phyloP scores from a whole-genome alignment of 352 stramenopile species.

The Pseudoperonospora humuli region DNA sequence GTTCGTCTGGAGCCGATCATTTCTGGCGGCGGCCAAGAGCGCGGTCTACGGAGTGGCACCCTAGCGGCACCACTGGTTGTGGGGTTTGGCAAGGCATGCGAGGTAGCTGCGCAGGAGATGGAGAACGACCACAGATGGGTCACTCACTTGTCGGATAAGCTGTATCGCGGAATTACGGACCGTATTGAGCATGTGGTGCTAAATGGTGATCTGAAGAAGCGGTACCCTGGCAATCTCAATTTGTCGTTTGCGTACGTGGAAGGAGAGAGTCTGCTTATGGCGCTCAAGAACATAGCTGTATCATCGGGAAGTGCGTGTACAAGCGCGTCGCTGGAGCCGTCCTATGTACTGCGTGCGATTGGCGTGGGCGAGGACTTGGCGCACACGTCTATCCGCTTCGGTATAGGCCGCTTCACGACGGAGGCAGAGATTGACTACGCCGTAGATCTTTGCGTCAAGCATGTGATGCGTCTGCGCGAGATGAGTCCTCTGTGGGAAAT shows the following conservation, averaged over 20 bases:
- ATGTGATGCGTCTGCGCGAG: constrained; percentile 95
- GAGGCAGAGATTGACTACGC: constrained; percentile 97
- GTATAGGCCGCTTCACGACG: constrained; percentile 97
- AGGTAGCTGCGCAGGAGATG: constrained; percentile 93
- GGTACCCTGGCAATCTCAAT: constrained; percentile 97
- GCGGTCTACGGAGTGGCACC: constrained; percentile 91
- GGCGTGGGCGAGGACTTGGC: constrained; percentile 98
- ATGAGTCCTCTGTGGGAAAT: constrained; percentile 99
- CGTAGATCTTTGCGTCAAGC: constrained; percentile 89
- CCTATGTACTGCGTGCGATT: constrained; percentile 97
- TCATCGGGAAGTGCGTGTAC: constrained; percentile 96
- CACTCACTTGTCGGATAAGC: constrained; percentile 90
- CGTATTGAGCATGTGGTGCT: constrained; percentile 90
- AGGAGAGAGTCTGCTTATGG: constrained; percentile 98
- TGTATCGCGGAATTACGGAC: constrained; percentile 83
- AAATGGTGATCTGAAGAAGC: constrained; percentile 92
- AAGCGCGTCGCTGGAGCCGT: constrained; percentile 95
- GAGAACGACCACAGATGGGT: constrained; percentile 93
- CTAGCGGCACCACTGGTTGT: constrained; percentile 70
- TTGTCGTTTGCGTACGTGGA: constrained; percentile 99
- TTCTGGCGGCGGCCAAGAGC: constrained; percentile 96
- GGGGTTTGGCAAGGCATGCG: constrained; percentile 88
- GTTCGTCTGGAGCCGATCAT: constrained; percentile 97
- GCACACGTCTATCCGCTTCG: constrained; percentile 97
- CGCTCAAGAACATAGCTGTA: constrained; percentile 98